A percentile compares a stretch with the other conserved stretches of the same genome.
Evolutionary conservation across 768 basidiomycete genomes (phyloP).

Genomic region (Brasilioporus rufonigricans): DNA sequence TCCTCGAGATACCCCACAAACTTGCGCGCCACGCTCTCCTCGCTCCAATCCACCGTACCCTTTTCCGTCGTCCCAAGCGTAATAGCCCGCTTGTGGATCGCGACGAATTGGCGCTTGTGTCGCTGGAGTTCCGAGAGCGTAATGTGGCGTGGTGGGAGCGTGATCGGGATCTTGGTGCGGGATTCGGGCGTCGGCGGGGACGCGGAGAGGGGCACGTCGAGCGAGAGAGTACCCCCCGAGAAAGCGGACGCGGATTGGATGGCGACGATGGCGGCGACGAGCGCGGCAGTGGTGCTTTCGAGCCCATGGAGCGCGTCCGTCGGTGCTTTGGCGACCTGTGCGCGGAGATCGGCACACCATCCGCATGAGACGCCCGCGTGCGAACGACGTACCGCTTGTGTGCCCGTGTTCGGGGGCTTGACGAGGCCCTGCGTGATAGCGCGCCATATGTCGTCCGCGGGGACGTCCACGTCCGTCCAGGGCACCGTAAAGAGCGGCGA

Average conservation of each 20-base stretch:
- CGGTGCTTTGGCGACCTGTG: constrained; percentile 76
- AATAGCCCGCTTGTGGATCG: constrained; percentile 85
- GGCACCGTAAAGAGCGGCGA: constrained; percentile 87
- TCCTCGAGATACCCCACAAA: constrained; percentile 75
- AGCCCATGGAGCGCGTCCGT: constrained; percentile 84
- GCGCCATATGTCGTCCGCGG: constrained; percentile 73
- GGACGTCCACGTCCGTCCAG: constrained; percentile 67
- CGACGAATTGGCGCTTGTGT: constrained; percentile 88
- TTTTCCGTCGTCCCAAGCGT: constrained; percentile 79
- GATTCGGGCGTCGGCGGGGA: constrained; percentile 34
- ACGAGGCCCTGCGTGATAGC: constrained; percentile 75
- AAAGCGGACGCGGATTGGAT: constrained; percentile 53
- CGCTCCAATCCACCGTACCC: constrained; percentile 74
- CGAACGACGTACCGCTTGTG: constrained; percentile 54
- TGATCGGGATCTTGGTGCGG: constrained; percentile 40
- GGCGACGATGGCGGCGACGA: constrained; percentile 71
- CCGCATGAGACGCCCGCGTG: not conserved
- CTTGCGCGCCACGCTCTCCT: constrained; percentile 64
- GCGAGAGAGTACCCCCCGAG: constrained; percentile 41
- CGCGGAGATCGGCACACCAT: too few species aligned
- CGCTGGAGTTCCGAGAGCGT: constrained; percentile 89
- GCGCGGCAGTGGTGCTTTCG: constrained; percentile 68
- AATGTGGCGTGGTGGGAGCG: constrained; percentile 65
- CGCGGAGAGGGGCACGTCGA: constrained; percentile 31
- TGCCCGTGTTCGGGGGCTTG: constrained; percentile 87